Base-by-base conservation (phyloP, 1,139 yeast genomes). In the Saccharomyces hybrid region DNA sequence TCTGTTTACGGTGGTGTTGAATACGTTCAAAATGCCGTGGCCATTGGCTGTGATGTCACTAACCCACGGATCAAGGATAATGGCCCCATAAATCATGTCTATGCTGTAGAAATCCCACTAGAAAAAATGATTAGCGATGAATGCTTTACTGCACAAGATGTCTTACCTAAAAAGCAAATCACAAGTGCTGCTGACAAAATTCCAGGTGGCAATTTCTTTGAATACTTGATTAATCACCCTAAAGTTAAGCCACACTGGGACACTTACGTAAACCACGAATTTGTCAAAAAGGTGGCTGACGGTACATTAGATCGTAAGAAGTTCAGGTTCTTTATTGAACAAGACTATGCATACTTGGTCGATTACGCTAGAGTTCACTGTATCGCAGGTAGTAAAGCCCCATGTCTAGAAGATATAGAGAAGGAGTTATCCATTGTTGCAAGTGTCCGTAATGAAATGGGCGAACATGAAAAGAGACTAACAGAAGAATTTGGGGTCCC, bases 61-160 rank as follows among this genome's bases (percentile, higher is more conserved):
- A 52, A 58, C 20, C 20, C 20, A 23, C 53, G 58, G 13, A 57
- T 74, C 46, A 87, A 86, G 0, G 69, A 51, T 9, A 74, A 82
- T 65, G 95, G 96, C 0, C 96, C 96, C 0, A 74, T 88, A 56
- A 85, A 86, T 66, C 95, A 86, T 61, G 66, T 73, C 9, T 73
- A 70, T 59, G 68, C 70, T 14, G 63, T 70, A 44, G 63, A 67
- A 23, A 62, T 70, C 23, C 77, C 78, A 4, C 68, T 74, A 59
- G 64, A 69, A 58, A 70, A 61, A 53, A 66, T 66, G 69, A 51
- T 63, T n/a, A 44, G 50, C 16, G 70, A 67, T 50, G 67, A 64
- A 52, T 65, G 69, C 52, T 67, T 65, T 52, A 53, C 59, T 11
- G 69, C 63, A 4, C 59, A 59, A 41, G 61, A 59, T 14, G 56